A percentile compares a stretch with the other conserved stretches of the same genome.
Conservation (phyloP, 306 rosid genomes). For the Luffa acutangula region DNA sequence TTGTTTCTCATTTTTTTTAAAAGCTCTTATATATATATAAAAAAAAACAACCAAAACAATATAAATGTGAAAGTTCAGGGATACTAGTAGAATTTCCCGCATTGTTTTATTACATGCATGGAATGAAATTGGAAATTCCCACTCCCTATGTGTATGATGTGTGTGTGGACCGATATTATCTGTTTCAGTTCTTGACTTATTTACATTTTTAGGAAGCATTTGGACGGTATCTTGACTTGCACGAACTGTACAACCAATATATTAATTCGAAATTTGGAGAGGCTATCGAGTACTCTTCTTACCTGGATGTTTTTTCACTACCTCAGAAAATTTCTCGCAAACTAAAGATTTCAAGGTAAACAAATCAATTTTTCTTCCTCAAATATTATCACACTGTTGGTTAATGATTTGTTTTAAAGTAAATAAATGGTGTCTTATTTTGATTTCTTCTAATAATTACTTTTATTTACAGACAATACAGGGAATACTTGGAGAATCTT, state of each 20-base stretch:
- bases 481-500: constrained; percentile 65
- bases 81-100: background rate
- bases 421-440: background rate
- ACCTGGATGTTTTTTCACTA: constrained; percentile 66
- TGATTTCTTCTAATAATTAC: background rate
- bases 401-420: background rate
- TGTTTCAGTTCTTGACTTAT: background rate
- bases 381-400: background rate
- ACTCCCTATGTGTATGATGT: background rate
- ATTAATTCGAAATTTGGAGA: constrained; percentile 91
- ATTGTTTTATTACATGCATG: background rate
- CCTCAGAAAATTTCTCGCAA: constrained; percentile 64
- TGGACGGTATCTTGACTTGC: constrained; percentile 86
- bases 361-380: background rate
- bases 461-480: constrained; percentile 53
- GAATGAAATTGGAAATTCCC: background rate
- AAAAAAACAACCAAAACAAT: background rate
- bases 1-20: too few species aligned
- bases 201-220: constrained; percentile 62
- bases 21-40: too few species aligned
- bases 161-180: background rate
- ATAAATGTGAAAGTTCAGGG: background rate
- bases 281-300: constrained; percentile 82
- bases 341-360: constrained; percentile 56
- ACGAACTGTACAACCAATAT: constrained; percentile 63